Percentiles rank a stretch among this genome's conserved stretches.
Evolutionary conservation across 2,329 filamentous ascomycete genomes (phyloP).

Genomic region (Curvularia lunata): DNA sequence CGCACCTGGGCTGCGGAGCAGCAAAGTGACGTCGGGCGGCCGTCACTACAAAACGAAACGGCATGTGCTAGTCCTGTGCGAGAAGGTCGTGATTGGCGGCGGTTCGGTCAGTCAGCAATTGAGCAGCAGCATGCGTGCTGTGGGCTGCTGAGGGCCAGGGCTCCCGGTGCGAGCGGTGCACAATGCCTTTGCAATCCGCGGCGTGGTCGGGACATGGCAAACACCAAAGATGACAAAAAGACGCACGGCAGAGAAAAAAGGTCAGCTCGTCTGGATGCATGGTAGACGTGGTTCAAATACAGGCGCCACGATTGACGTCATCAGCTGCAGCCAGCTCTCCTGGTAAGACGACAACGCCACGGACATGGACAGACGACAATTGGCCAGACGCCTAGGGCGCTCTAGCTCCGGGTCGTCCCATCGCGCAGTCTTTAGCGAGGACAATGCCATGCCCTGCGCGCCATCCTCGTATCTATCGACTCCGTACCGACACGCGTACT

Average conservation of each 20-base stretch:
- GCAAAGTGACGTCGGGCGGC: neutral
- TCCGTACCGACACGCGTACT: neutral
- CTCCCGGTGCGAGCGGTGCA: neutral
- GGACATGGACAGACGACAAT: neutral
- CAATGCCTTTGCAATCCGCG: neutral
- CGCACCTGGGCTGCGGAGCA: neutral
- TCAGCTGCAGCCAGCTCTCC: neutral
- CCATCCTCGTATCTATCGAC: neutral
- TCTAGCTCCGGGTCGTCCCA: slow-evolving; percentile 4
- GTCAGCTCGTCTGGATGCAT: neutral
- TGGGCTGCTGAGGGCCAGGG: neutral
- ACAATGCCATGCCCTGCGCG: neutral
- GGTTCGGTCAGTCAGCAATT: neutral
- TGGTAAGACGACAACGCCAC: neutral
- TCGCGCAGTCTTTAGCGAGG: neutral
- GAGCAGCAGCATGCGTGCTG: neutral
- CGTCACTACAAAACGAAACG: neutral
- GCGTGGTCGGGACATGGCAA: neutral
- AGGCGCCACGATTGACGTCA: slow-evolving; percentile 6
- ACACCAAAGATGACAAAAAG: neutral
- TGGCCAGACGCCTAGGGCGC: neutral
- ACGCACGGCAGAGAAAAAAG: neutral
- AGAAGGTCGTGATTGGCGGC: neutral
- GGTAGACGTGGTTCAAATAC: slow-evolving; percentile 7
- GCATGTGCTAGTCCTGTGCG: neutral